phyloP scores from a whole-genome alignment of 139 green algal species.

The Dunaliella primolecta region DNA sequence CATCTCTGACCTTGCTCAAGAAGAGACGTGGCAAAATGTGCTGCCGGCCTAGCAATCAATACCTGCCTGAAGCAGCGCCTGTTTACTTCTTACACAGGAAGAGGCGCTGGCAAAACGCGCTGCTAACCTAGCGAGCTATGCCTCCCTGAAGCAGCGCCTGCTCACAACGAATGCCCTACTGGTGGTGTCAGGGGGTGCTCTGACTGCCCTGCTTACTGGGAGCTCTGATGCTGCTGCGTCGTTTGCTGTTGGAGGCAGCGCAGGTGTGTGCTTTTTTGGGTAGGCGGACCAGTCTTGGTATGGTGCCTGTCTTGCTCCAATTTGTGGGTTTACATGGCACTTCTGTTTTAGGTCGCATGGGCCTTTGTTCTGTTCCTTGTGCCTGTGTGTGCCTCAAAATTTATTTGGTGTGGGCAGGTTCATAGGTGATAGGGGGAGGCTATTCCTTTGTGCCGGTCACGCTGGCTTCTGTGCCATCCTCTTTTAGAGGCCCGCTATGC shows the following conservation, averaged over 20 bases:
- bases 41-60: background rate
- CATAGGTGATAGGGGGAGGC: too few relatives aligned
- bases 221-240: conserved; percentile 51
- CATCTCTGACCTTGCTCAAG: background rate
- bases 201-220: conserved; percentile 41
- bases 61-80: background rate
- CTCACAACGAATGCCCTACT: conserved; percentile 58
- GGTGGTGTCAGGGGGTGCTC: conserved; percentile 43
- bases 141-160: conserved; percentile 62
- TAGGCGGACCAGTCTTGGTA: background rate
- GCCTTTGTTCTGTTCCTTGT: background rate
- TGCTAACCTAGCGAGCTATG: conserved; percentile 63
- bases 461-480: too few relatives aligned
- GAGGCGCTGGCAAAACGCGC: conserved; percentile 54
- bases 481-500: too few relatives aligned
- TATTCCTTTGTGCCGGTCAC: too few relatives aligned
- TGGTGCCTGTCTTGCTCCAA: background rate
- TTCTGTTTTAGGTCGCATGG: background rate
- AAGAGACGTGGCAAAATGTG: background rate
- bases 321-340: background rate
- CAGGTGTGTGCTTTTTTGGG: conserved; percentile 26
- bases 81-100: conserved; percentile 32
- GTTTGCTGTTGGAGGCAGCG: conserved; percentile 63
- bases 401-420: too few relatives aligned
- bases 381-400: too few relatives aligned